A percentile compares a stretch with the other conserved stretches of the same genome.
These are phyloP conservation scores for Panaeolus cyanescens DNA, from an alignment of 768 basidiomycete genomes.

Conservation along the genomic window DNA sequence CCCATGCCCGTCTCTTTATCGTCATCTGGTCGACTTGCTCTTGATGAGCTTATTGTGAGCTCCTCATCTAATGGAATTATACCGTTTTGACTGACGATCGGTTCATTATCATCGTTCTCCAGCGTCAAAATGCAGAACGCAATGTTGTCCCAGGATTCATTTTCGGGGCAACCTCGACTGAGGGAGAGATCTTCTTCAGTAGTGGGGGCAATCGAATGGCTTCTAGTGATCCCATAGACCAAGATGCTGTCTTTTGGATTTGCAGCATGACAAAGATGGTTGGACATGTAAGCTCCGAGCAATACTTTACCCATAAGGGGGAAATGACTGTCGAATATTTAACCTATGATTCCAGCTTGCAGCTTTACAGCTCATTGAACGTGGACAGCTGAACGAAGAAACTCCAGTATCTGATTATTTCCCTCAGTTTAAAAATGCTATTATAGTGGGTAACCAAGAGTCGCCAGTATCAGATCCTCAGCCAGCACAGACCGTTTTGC, in stretches of 20 bases:
- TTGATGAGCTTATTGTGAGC: conserved; percentile 6
- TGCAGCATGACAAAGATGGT: conserved; percentile 35
- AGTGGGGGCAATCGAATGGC: conserved; percentile 23
- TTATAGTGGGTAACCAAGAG: conserved; percentile 17
- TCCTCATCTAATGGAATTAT: not conserved
- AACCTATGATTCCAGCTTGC: conserved; percentile 24
- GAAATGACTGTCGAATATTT: not conserved
- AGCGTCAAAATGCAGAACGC: conserved; percentile 9
- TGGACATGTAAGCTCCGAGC: conserved; percentile 19
- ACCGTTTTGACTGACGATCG: not conserved
- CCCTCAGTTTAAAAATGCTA: conserved; percentile 29
- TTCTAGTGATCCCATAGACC: conserved; percentile 21
- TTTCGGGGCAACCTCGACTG: conserved; percentile 17
- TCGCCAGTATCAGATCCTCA: conserved; percentile 6
- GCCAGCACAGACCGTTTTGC: conserved; percentile 17
- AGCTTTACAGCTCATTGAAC: conserved; percentile 34
- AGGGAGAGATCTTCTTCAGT: conserved; percentile 28
- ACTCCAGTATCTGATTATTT: conserved; percentile 27
- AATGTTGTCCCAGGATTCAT: conserved; percentile 19
- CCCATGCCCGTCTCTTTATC: not conserved
- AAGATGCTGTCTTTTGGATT: conserved; percentile 31
- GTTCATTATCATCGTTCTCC: no score
- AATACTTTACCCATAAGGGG: not conserved
- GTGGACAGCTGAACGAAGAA: conserved; percentile 29
- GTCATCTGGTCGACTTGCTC: conserved; percentile 5